Conservation (phyloP, 306 rosid species). For the Biancaea sappan region DNA sequence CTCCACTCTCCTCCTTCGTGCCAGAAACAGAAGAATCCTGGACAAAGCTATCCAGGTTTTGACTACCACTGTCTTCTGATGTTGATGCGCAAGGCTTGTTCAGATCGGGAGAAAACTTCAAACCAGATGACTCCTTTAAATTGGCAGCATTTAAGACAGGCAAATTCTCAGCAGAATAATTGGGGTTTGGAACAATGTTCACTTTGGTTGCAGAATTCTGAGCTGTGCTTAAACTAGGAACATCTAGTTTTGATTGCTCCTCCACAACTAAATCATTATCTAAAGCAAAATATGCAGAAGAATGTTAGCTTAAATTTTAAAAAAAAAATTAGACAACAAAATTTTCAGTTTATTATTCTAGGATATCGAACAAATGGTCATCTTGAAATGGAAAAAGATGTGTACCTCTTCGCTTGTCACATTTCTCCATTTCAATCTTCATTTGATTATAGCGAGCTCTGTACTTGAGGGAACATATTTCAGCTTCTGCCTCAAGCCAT, state of each 20-base stretch:
- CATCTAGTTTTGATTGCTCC: conserved; percentile 38
- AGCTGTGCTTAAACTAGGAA: conserved; percentile 38
- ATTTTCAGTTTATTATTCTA: conserved; percentile 10
- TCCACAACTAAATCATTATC: conserved; percentile 44
- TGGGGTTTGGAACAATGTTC: conserved; percentile 38
- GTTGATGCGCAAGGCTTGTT: conserved; percentile 35
- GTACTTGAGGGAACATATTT: conserved; percentile 64
- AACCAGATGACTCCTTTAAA: conserved; percentile 35
- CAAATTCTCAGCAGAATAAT: conserved; percentile 34
- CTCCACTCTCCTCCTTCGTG: conserved; percentile 25
- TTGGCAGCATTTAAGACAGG: conserved; percentile 31
- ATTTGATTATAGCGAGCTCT: conserved; percentile 73
- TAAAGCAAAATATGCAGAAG: conserved; percentile 36
- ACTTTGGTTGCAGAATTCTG: conserved; percentile 40
- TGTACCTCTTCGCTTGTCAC: conserved; percentile 56
- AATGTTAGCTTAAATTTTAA: conserved; percentile 20
- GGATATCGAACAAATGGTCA: conserved; percentile 11
- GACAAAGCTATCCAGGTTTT: conserved; percentile 24
- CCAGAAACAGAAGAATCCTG: conserved; percentile 37
- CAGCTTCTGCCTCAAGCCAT: conserved; percentile 99
- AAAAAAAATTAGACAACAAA: conserved; percentile 25
- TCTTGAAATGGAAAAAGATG: conserved; percentile 5
- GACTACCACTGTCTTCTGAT: conserved; percentile 32
- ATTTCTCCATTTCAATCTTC: conserved; percentile 74
- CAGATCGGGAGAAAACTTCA: conserved; percentile 38